Conservation (phyloP, 352 stramenopile species). For the Pythium oligandrum region DNA sequence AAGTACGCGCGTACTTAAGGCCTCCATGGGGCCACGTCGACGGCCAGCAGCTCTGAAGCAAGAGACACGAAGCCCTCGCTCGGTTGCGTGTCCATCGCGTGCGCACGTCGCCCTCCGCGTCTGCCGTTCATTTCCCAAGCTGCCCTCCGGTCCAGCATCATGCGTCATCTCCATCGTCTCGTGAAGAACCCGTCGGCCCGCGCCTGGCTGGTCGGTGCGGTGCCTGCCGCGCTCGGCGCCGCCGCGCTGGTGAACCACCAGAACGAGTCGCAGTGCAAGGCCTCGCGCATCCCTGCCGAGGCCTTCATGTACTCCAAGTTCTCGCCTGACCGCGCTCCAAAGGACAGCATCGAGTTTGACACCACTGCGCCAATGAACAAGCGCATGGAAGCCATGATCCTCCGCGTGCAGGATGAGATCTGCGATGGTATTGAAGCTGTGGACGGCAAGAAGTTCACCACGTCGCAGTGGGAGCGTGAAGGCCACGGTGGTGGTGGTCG, state of each 20-base stretch:
- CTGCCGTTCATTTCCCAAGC: not conserved
- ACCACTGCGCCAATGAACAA: conserved; percentile 55
- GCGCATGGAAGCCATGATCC: conserved; percentile 79
- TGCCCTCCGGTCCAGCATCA: not conserved
- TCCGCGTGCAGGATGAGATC: conserved; percentile 84
- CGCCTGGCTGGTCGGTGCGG: conserved; percentile 24
- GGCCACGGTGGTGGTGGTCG: conserved; percentile 94
- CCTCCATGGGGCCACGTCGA: too few relatives aligned
- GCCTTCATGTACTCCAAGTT: conserved; percentile 66
- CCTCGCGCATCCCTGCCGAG: conserved; percentile 26
- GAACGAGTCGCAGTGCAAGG: conserved; percentile 26
- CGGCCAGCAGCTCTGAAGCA: not conserved
- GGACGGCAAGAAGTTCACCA: conserved; percentile 93
- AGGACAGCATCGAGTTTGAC: conserved; percentile 76
- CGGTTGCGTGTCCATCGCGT: not conserved
- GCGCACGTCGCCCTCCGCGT: not conserved
- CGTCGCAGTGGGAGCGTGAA: conserved; percentile 93
- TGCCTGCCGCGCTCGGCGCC: conserved; percentile 22
- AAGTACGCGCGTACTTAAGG: too few relatives aligned
- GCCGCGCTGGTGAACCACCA: conserved; percentile 14
- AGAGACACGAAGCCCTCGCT: conserved; percentile 9
- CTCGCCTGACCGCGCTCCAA: conserved; percentile 54
- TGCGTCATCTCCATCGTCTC: conserved; percentile 12
- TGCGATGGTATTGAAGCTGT: conserved; percentile 85
- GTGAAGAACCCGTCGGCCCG: conserved; percentile 16